These are phyloP conservation scores for Malassezia brasiliensis DNA, from an alignment of 1,284 basidiomycete species.

Conservation along the genomic window DNA sequence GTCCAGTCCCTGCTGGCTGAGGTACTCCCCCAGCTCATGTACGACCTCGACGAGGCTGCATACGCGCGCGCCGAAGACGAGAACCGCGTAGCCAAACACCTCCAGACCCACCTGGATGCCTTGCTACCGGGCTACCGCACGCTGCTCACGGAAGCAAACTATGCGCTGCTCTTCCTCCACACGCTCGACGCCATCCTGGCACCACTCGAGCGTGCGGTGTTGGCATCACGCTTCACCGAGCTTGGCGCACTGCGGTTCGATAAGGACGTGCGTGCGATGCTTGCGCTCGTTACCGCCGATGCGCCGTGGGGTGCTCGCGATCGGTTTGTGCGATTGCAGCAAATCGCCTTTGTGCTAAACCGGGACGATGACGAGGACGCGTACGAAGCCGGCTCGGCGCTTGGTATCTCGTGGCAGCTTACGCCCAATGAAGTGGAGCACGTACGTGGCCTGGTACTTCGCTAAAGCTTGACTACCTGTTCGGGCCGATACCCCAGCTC, in stretches of 20 bases:
- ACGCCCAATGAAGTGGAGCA: slow-evolving; percentile 29
- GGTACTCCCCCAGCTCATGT: slow-evolving; percentile 77
- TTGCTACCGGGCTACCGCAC: slow-evolving; percentile 63
- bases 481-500: slow-evolving; percentile 2
- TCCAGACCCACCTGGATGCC: slow-evolving; percentile 70
- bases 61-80: slow-evolving; percentile 74
- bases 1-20: slow-evolving; percentile 73
- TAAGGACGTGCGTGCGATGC: slow-evolving; percentile 75
- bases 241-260: slow-evolving; percentile 96
- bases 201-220: slow-evolving; percentile 83
- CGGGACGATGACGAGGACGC: slow-evolving; percentile 56
- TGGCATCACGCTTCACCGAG: slow-evolving; percentile 78
- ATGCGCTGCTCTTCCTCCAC: slow-evolving; percentile 70
- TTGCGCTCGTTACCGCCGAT: slow-evolving; percentile 71
- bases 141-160: slow-evolving; percentile 75
- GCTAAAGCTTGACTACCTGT: slow-evolving; percentile 16
- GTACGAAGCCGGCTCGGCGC: slow-evolving; percentile 27
- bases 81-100: slow-evolving; percentile 75
- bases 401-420: slow-evolving; percentile 37
- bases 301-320: slow-evolving; percentile 72
- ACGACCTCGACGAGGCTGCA: slow-evolving; percentile 69
- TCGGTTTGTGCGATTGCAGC: slow-evolving; percentile 80
- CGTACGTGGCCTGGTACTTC: slow-evolving; percentile 18
- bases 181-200: slow-evolving; percentile 74
- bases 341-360: slow-evolving; percentile 84